phyloP scores from a whole-genome alignment of 257 asterid species.

The Rubia yunnanensis region DNA sequence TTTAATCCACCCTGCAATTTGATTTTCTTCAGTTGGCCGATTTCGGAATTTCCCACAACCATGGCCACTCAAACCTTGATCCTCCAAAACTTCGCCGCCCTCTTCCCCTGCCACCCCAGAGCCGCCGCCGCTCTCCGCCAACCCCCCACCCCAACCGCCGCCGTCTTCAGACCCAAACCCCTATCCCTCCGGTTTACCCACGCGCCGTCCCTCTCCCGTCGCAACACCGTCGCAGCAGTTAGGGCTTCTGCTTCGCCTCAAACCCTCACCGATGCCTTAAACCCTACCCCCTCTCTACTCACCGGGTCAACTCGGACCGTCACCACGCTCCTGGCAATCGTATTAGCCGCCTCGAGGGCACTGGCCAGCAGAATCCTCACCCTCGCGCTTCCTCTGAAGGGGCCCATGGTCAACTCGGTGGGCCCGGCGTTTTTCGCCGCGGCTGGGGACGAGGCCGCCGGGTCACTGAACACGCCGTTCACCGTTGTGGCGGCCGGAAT shows the following conservation, averaged over 20 bases:
- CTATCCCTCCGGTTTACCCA: slow-evolving; percentile 13
- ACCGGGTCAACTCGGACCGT: slow-evolving; percentile 70
- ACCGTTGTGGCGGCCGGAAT: slow-evolving; percentile 90
- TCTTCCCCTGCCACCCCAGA: slow-evolving; percentile 5
- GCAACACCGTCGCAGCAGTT: slow-evolving; percentile 10
- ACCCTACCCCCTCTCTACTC: slow-evolving; percentile 25
- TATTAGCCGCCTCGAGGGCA: slow-evolving; percentile 40
- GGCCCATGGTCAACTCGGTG: slow-evolving; percentile 29
- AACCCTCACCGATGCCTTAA: too few species aligned
- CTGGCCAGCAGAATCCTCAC: slow-evolving; percentile 25
- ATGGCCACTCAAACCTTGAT: slow-evolving; percentile 45
- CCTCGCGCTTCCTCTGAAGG: slow-evolving; percentile 30
- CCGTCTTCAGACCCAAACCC: slow-evolving; percentile 12
- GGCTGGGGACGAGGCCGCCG: slow-evolving; percentile 26
- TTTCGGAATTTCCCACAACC: slow-evolving; percentile 19
- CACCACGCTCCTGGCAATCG: slow-evolving; percentile 46
- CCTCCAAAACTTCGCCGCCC: slow-evolving; percentile 18
- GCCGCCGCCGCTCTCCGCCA: slow-evolving; percentile 6
- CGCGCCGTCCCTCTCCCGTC: slow-evolving; percentile 14
- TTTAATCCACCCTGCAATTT: too few species aligned
- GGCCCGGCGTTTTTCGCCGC: slow-evolving; percentile 93
- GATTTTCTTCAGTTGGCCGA: not conserved
- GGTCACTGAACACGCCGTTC: slow-evolving; percentile 66
- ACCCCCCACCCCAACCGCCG: slow-evolving; percentile 6
- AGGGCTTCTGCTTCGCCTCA: slow-evolving; percentile 21